Evolutionary conservation across 2,329 filamentous ascomycete species (phyloP), one percentile per base, ranked within the genome.

Genomic region (Dactylella cylindrospora): DNA sequence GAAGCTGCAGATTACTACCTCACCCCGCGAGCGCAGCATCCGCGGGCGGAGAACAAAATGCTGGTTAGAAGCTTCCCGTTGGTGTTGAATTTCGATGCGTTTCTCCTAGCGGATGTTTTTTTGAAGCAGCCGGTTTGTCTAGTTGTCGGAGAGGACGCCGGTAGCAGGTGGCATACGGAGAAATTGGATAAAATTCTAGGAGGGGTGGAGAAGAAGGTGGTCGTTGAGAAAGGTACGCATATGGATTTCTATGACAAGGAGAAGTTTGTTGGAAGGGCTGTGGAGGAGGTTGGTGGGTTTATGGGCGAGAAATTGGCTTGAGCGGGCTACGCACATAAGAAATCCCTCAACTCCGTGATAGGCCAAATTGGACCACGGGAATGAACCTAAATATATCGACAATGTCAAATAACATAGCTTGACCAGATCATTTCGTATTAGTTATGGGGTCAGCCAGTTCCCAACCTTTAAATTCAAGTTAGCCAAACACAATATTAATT

Each of bases 51-150:
- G 3, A 67, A 69, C 26, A 62, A 45, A 35, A 40, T 65, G n/a
- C 25, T 67, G 29, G 53, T 60, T n/a, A 45, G 50, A 1, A 68
- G 69, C 49, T 67, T 49, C 4, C 69, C 69, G 51, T 51, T 67
- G 12, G 67, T 70, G 60, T 43, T 65, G 9, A 68, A 60, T 33
- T 71, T 60, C 45, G 68, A 70, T 38, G 50, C 69, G 7, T 71
- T 68, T 47, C 44, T 44, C 8, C 67, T 68, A 25, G 64, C 66
- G 15, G 32, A 67, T 33, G 29, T 71, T 43, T 69, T 70, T 38
- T 61, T 54, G n/a, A 68, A 68, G 2, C 57, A 67, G n/a, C 70
- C 70, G 12, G 31, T 71, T 32, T 29, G 71, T 28, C 67, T 71
- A 64, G 61, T 67, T 25, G 25, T 41, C 6, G 65, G 65, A 7